Conservation (phyloP, 148 eudicot genomes). For the Amaranthus hypochondriacus region DNA sequence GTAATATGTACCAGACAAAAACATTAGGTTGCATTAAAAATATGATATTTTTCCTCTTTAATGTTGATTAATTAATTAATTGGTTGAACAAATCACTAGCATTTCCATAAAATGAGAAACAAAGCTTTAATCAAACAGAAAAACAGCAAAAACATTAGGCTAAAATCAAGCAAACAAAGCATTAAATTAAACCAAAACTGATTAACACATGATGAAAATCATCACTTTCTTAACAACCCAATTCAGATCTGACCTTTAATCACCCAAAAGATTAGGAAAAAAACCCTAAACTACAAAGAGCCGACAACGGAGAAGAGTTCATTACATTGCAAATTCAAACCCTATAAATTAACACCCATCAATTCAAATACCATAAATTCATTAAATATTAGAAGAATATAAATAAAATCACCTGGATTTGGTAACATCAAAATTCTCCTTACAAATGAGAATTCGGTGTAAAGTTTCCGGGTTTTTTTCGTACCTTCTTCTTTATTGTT, state of each 20-base stretch:
- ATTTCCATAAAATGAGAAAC: slow-evolving; percentile 8
- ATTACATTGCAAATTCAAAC: slow-evolving; percentile 10
- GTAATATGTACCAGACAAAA: neutral
- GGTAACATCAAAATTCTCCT: neutral
- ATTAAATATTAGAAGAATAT: neutral
- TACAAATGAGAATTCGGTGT: neutral
- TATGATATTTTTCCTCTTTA: neutral
- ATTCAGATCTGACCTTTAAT: slow-evolving; percentile 25
- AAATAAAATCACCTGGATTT: slow-evolving; percentile 6
- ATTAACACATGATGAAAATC: neutral
- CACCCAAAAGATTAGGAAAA: slow-evolving; percentile 1
- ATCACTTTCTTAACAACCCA: slow-evolving; percentile 14
- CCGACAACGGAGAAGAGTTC: neutral
- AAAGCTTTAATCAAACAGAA: neutral
- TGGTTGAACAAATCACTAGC: neutral
- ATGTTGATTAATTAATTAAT: neutral
- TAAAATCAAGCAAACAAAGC: slow-evolving; percentile 10
- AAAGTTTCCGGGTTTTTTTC: slow-evolving; percentile 4
- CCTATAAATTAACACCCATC: slow-evolving; percentile 8
- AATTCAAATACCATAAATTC: slow-evolving; percentile 12
- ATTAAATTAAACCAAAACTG: slow-evolving; percentile 4
- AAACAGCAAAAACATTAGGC: neutral
- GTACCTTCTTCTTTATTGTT: neutral
- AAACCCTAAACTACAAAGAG: slow-evolving; percentile 4
- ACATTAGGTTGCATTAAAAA: neutral